phyloP scores from a whole-genome alignment of 2,329 filamentous ascomycete species.

The Monilinia vaccinii-corymbosi region DNA sequence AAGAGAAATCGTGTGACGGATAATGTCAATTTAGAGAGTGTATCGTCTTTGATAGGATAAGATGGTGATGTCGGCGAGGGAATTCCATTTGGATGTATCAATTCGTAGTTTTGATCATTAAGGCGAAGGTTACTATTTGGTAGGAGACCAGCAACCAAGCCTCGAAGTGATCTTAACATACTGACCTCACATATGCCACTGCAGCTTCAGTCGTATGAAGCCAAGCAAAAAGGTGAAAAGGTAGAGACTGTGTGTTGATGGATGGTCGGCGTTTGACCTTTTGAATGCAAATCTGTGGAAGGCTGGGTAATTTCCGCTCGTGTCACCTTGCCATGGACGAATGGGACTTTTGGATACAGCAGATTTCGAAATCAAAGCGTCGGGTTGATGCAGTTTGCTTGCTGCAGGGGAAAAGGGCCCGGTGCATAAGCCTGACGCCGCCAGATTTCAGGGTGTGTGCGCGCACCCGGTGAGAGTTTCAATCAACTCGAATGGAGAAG shows the following conservation, averaged over 20 bases:
- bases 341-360: not conserved
- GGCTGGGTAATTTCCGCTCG: no score
- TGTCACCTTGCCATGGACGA: not conserved
- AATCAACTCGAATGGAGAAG: not conserved
- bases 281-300: not conserved
- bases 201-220: not conserved
- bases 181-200: not conserved
- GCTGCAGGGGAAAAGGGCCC: not conserved
- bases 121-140: not conserved
- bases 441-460: not conserved
- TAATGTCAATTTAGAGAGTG: not conserved
- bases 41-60: not conserved
- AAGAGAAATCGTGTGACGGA: constrained; percentile 3
- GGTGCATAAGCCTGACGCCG: not conserved
- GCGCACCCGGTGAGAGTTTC: no score
- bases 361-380: not conserved
- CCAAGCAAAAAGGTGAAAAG: not conserved
- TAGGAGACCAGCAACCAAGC: not conserved
- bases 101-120: constrained; percentile 6
- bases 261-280: not conserved
- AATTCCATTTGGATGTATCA: not conserved
- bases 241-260: not conserved
- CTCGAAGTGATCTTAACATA: constrained; percentile 8
- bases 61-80: not conserved
- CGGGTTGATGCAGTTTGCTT: not conserved